Evolutionary conservation across 495 filamentous ascomycete genomes (phyloP).

Genomic region (Penicillium turbatum): DNA sequence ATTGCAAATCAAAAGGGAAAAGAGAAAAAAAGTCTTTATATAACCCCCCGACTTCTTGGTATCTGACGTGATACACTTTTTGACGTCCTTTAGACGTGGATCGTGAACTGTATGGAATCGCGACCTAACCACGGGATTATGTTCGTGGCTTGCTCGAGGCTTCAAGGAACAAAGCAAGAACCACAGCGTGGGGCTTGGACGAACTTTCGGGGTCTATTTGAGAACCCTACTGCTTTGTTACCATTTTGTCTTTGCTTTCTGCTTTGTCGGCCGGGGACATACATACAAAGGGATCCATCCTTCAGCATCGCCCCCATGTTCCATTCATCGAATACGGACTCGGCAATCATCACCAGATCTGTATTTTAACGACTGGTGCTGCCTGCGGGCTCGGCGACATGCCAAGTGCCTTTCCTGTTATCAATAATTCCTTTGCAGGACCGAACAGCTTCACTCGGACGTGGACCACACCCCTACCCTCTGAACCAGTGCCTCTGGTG

Average conservation of each 20-base stretch:
- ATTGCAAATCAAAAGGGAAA: not conserved
- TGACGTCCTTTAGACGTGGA: not conserved
- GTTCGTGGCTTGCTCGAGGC: not conserved
- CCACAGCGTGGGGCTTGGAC: not conserved
- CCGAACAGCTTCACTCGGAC: not conserved
- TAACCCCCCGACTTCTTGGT: conserved; percentile 1
- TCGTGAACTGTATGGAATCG: not conserved
- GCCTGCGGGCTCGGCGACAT: not conserved
- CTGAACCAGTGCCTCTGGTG: not conserved
- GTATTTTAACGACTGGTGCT: not conserved
- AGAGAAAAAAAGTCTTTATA: not conserved
- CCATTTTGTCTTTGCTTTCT: not conserved
- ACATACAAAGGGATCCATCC: conserved; percentile 1
- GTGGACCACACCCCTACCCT: not conserved
- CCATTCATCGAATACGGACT: not conserved
- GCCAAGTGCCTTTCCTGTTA: not conserved
- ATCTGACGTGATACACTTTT: conserved; percentile 5
- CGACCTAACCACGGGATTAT: not conserved
- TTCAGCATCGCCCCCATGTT: conserved; percentile 3
- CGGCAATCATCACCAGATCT: not conserved
- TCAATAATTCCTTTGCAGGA: not conserved
- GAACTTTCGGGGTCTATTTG: not conserved
- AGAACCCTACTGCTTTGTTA: not conserved
- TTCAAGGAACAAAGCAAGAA: conserved; percentile 1
- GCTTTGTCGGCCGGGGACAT: not conserved